Base-by-base conservation (phyloP, 768 basidiomycete species). In the Dendrothele bispora region DNA sequence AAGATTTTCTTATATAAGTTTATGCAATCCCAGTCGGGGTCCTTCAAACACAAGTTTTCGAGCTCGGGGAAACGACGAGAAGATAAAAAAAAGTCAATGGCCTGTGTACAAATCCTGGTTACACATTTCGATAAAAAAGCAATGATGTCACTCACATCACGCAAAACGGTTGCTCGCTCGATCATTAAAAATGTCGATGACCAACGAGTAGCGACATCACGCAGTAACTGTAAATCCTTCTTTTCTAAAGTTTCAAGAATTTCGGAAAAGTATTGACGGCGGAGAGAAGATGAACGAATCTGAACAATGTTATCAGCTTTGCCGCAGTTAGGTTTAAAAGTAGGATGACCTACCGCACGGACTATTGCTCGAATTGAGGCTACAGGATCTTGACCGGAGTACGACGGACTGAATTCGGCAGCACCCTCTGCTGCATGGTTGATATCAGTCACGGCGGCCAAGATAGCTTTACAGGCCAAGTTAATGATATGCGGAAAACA, bases 161-260 rank as follows among this genome's bases (percentile, higher is more conserved):
- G 53, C 26, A 66, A 55, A 30, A 58, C 27, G 17, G 66, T 40
- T 11, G 57, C 61, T 4, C 61, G 49, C n/a, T 62, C 53, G 38
- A 65, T 59, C 65, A 67, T 67, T 0, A 61, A 45, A 11, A 57
- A 45, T 5, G 66, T 61, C n/a, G 63, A 67, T 11, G 61, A 66
- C 67, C 67, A 69, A 2, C 58, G 40, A 14, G 61, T 62, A 18
- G 50, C 51, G 34, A 69, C 59, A 50, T 67, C 62, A 3, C 53
- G 49, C 28, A 69, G 43, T 2, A 69, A 60, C 40, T 69, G 59
- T 17, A 62, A 55, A 20, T 59, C 53, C 20, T 50, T 38, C 18
- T 15, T n/a, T n/a, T 17, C 5, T 17, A 37, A 17, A n/a, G n/a
- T n/a, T 21, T 39, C 51, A 18, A 56, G 49, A 3, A 50, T 35